Evolutionary conservation across 768 basidiomycete species (phyloP).

Genomic region (Collybia nuda): DNA sequence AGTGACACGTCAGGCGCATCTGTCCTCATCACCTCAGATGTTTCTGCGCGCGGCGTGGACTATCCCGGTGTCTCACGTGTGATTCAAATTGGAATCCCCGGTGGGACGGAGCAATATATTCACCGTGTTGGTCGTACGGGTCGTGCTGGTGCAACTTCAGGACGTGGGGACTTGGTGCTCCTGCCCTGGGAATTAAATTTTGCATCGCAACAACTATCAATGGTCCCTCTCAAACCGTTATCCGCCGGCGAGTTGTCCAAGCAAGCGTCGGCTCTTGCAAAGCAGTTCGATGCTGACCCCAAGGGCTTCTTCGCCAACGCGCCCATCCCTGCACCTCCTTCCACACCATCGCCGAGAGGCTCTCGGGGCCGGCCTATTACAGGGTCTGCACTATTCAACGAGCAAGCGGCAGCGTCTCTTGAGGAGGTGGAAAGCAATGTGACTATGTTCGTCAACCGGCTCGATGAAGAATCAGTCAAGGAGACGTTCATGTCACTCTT

Average conservation of each 20-base stretch:
- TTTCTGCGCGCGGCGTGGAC: conserved; percentile 87
- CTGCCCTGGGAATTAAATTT: conserved; percentile 79
- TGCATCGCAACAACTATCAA: conserved; percentile 56
- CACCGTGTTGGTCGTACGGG: conserved; percentile 88
- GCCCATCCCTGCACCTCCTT: neutral
- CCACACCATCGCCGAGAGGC: neutral
- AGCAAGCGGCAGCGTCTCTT: conserved; percentile 14
- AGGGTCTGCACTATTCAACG: conserved; percentile 12
- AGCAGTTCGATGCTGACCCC: conserved; percentile 45
- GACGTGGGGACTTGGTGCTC: conserved; percentile 79
- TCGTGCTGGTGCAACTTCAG: conserved; percentile 52
- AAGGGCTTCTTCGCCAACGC: conserved; percentile 26
- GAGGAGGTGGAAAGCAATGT: conserved; percentile 28
- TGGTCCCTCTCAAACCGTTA: conserved; percentile 69
- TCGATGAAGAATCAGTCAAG: conserved; percentile 52
- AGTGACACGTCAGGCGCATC: conserved; percentile 48
- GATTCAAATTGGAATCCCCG: conserved; percentile 87
- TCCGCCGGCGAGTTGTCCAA: conserved; percentile 43
- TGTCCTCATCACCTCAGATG: conserved; percentile 82
- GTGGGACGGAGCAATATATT: conserved; percentile 68
- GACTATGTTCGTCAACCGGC: conserved; percentile 24
- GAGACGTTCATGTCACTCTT: conserved; percentile 67
- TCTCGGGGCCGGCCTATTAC: neutral
- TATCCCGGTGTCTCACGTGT: conserved; percentile 88
- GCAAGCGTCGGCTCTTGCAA: conserved; percentile 47